Conservation (phyloP, 805 yeast species). For the Cyberlindnera mrakii region DNA sequence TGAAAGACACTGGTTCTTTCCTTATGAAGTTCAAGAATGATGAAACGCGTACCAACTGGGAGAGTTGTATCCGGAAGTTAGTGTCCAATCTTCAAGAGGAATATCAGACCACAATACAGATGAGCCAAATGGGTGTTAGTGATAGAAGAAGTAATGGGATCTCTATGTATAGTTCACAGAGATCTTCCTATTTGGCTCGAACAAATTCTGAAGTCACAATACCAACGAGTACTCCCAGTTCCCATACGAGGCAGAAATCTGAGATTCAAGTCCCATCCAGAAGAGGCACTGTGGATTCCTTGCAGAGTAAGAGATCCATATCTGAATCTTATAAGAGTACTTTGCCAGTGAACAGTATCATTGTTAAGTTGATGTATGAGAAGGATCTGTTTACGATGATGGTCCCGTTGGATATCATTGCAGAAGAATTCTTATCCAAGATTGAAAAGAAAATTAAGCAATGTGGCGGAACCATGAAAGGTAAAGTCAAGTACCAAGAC, state of each 20-base stretch:
- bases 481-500: conserved; percentile 74
- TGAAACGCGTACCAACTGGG: conserved; percentile 83
- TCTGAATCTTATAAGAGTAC: conserved; percentile 34
- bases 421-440: conserved; percentile 48
- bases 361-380: conserved; percentile 36
- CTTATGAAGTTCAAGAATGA: conserved; percentile 78
- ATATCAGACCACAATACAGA: conserved; percentile 5
- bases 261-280: conserved; percentile 17
- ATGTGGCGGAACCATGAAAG: conserved; percentile 40
- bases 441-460: conserved; percentile 52
- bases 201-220: conserved; percentile 17
- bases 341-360: conserved; percentile 31
- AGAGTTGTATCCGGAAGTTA: conserved; percentile 48
- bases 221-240: conserved; percentile 9
- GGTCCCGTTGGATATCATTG: conserved; percentile 46
- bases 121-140: conserved; percentile 15
- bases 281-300: conserved; percentile 23
- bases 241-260: conserved; percentile 24
- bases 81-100: conserved; percentile 28
- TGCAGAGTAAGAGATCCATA: conserved; percentile 28
- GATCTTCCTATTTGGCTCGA: conserved; percentile 22
- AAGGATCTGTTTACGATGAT: conserved; percentile 57
- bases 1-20: conserved; percentile 81
- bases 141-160: conserved; percentile 25
- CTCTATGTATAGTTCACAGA: conserved; percentile 15